Evolutionary conservation across 495 filamentous ascomycete species (phyloP).

Genomic region (Staphylotrichum longicolle): DNA sequence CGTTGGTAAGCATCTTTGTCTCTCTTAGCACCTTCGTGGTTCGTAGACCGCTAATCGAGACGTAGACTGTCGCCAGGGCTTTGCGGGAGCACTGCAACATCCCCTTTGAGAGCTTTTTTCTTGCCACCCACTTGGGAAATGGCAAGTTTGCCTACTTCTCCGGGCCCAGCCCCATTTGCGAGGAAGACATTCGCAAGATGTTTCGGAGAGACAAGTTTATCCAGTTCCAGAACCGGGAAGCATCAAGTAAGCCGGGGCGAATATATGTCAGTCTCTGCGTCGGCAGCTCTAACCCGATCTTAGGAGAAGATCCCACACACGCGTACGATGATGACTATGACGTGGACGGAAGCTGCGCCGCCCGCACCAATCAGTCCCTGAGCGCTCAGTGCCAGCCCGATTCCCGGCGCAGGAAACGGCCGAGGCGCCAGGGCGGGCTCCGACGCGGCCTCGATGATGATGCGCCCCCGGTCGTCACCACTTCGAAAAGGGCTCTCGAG

Average conservation of each 20-base stretch:
- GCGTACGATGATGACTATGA: conserved; percentile 15
- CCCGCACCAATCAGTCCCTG: background rate
- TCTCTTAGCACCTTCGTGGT: no score
- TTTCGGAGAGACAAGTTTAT: conserved; percentile 37
- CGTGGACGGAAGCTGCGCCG: background rate
- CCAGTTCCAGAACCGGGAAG: conserved; percentile 18
- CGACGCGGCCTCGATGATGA: conserved; percentile 34
- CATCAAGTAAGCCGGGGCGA: conserved; percentile 19
- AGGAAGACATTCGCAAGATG: conserved; percentile 30
- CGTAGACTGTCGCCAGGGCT: conserved; percentile 40
- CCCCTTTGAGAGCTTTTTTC: conserved; percentile 38
- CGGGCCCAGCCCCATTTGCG: conserved; percentile 27
- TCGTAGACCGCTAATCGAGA: background rate
- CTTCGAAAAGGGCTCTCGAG: conserved; percentile 41
- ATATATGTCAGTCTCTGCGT: no score
- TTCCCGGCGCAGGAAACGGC: conserved; percentile 37
- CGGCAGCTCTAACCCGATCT: background rate
- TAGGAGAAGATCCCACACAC: background rate
- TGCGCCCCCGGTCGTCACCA: conserved; percentile 22
- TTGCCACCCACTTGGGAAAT: conserved; percentile 36
- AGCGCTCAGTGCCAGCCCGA: background rate
- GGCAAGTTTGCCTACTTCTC: conserved; percentile 36
- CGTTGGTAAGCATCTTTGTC: conserved; percentile 21
- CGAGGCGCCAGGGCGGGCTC: conserved; percentile 28
- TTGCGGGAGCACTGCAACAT: conserved; percentile 42